Evolutionary conservation across 805 yeast species (phyloP), one percentile per base, ranked within the genome.

Genomic region (Kazachstania africana): DNA sequence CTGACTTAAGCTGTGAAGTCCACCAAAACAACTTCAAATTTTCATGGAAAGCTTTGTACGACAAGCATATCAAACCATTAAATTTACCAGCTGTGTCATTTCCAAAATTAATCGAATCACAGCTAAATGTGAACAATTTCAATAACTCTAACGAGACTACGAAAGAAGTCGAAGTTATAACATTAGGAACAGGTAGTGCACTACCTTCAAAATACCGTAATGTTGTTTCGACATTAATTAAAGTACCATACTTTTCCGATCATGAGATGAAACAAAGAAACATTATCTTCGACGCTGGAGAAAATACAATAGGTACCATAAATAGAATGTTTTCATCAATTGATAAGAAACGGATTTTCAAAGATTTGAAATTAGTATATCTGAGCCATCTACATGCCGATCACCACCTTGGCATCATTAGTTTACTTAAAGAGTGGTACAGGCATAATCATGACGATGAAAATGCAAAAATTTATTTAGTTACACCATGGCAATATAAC

Each of bases 351-450:
- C 47, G 49, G 15, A 55, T 79, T 2, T 63, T 87, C 39, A 41
- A 57, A 25, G 93, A 87, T 44, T 56, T 87, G 35, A 60, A 68
- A 20, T 36, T 82, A 33, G 60, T 88, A 14, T 81, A 72, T 46
- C 60, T 91, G 33, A 79, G 94, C 43, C 99, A 91, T 62, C 62
- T 88, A 44, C 99, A 91, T 56, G 98, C 97, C 0, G 99, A 91
- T 52, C 99, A 91, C 53, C 96, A 88, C 54, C 59, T 91, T 26
- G 99, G 99, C 0, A 63, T 81, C 4, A 59, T 79, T 6, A 68
- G 83, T 4, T 53, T 91, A 3, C 62, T 91, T 17, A 62, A 65
- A 24, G 73, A 72, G 40, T 87, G 96, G 94, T 48, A 55, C 28
- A 36, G 45, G n/a, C 45, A 52, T 36, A 63, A 69, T 36, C 48